Base-by-base conservation (phyloP, 352 stramenopile species). In the Globisporangium iwayamae region DNA sequence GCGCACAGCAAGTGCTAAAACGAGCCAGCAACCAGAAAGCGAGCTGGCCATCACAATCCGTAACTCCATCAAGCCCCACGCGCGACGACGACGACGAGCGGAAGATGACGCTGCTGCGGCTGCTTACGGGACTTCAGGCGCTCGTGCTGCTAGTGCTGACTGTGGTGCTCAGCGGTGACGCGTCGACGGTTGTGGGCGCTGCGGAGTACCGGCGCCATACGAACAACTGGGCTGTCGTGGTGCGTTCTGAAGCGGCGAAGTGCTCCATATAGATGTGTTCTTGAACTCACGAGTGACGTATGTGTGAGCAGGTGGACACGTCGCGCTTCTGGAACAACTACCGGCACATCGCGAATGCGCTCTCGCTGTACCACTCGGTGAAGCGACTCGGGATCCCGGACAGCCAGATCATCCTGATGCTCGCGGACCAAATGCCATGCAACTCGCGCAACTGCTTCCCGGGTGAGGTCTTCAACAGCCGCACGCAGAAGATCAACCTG, bases 291-390 rank as follows among this genome's bases (percentile, higher is more conserved):
- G 38, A 36, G 32, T 43, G 22, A 3, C 2, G 20, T 56, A 38
- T 56, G 8, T 11, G 36, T 54, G 6, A 32, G 25, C 57, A 97
- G 90, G 89, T 97, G 62, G 91, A 96, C 36, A 98, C 94, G 34
- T 98, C 93, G 75, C 87, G 93, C 77, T 99, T 98, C 74, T 99
- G 89, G 88, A 98, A 96, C 77, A 99, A 99, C 75, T 99, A 99
- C 76, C 89, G 96, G 41, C 96, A 99, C 67, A 90, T 96, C 16
- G 91, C 93, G 18, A 98, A 99, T 76, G 92, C 92, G 52, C 76
- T 98, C 41, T 96, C 89, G 46, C 81, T 99, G 30, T 98, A 98
- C 61, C 81, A 97, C 69, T 90, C 94, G 8, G 84, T 98, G 11
- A 97, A 97, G 73, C 73, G 86, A 22, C 81, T 97, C 8, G 95